Evolutionary conservation across 495 filamentous ascomycete genomes (phyloP).

Genomic region (Glonium stellatum): DNA sequence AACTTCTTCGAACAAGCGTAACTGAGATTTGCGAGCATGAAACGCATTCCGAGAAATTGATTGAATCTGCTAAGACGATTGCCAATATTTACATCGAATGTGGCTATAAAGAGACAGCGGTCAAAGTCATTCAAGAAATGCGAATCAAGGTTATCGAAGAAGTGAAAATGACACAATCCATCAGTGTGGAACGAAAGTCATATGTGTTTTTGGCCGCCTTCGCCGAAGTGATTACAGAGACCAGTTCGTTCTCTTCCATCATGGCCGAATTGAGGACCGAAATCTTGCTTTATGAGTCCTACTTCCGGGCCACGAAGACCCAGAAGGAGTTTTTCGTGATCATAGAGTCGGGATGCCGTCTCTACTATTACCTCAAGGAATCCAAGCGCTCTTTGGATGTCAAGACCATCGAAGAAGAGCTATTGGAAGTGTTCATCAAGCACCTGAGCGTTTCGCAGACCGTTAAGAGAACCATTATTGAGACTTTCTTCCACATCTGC

Average conservation of each 20-base stretch:
- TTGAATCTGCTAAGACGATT: slow-evolving; percentile 19
- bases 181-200: slow-evolving; percentile 35
- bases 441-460: slow-evolving; percentile 45
- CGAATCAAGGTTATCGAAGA: slow-evolving; percentile 48
- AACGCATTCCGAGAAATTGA: slow-evolving; percentile 16
- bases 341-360: slow-evolving; percentile 40
- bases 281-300: slow-evolving; percentile 52
- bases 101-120: slow-evolving; percentile 47
- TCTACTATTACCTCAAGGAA: slow-evolving; percentile 45
- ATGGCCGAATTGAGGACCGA: slow-evolving; percentile 53
- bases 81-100: slow-evolving; percentile 50
- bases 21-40: slow-evolving; percentile 46
- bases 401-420: slow-evolving; percentile 46
- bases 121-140: slow-evolving; percentile 48
- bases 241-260: slow-evolving; percentile 45
- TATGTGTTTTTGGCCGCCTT: slow-evolving; percentile 57
- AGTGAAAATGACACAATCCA: slow-evolving; percentile 37
- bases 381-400: slow-evolving; percentile 27
- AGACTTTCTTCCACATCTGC: slow-evolving; percentile 25
- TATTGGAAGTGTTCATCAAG: slow-evolving; percentile 50
- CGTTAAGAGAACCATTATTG: slow-evolving; percentile 16
- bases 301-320: slow-evolving; percentile 37
- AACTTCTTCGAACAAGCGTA: slow-evolving; percentile 25
- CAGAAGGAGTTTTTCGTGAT: slow-evolving; percentile 16
- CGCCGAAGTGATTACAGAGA: slow-evolving; percentile 40